Evolutionary conservation across 2,329 filamentous ascomycete genomes (phyloP).

Genomic region (Neofusicoccum laricinum): DNA sequence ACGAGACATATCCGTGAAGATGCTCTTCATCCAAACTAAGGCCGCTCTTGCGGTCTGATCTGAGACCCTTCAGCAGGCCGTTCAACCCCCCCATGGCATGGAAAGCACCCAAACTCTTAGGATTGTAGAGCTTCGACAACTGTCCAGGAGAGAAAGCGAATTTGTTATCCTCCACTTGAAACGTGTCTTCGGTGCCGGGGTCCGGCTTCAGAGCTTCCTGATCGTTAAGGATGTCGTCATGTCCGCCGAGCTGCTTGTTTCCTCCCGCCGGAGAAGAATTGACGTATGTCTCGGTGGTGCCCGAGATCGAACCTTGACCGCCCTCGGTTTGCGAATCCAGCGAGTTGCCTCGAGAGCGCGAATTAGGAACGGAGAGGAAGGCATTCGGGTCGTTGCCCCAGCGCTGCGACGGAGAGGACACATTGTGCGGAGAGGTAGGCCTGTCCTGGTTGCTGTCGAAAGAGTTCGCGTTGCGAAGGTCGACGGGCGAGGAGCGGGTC

Average conservation of each 20-base stretch:
- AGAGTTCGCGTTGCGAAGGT: slow-evolving; percentile 52
- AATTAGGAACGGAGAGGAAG: slow-evolving; percentile 62
- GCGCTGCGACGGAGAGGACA: slow-evolving; percentile 60
- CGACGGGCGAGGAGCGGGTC: slow-evolving; percentile 22
- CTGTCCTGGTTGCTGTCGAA: slow-evolving; percentile 64
- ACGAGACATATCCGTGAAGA: slow-evolving; percentile 46
- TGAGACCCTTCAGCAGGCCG: slow-evolving; percentile 53
- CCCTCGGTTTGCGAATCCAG: slow-evolving; percentile 61
- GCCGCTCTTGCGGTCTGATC: slow-evolving; percentile 48
- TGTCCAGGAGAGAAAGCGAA: slow-evolving; percentile 57
- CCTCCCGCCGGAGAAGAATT: slow-evolving; percentile 39
- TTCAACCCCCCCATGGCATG: slow-evolving; percentile 53
- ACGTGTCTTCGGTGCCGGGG: slow-evolving; percentile 27
- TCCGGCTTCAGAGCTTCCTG: slow-evolving; percentile 29
- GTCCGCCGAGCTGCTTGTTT: slow-evolving; percentile 30
- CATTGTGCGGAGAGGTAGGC: slow-evolving; percentile 65
- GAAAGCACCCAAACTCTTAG: slow-evolving; percentile 49
- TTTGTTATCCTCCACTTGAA: slow-evolving; percentile 39
- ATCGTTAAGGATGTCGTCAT: slow-evolving; percentile 59
- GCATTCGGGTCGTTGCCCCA: slow-evolving; percentile 52
- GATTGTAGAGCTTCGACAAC: slow-evolving; percentile 53
- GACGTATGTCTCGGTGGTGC: slow-evolving; percentile 63
- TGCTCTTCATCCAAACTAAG: slow-evolving; percentile 51
- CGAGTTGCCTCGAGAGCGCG: slow-evolving; percentile 63
- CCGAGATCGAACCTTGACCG: slow-evolving; percentile 52